Percentiles rank a stretch among this genome's conserved stretches.
These are phyloP conservation scores for Cystobasidium onofrii DNA, from an alignment of 768 basidiomycete species.

Conservation along the genomic window DNA sequence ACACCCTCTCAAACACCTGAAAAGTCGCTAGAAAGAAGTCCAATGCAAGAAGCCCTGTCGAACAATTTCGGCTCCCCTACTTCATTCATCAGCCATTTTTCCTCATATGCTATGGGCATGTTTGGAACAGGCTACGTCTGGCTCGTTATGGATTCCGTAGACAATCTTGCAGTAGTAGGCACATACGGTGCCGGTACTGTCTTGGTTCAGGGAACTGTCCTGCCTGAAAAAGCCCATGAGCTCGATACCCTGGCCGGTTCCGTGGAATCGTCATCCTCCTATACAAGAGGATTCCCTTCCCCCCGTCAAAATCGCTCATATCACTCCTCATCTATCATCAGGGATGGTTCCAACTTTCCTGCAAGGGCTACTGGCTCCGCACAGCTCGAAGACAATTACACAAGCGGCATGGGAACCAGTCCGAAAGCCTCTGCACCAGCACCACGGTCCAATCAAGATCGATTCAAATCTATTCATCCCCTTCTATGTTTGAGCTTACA, in stretches of 20 bases:
- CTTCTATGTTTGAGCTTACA: constrained; percentile 67
- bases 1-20: constrained; percentile 4
- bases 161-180: constrained; percentile 63
- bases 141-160: constrained; percentile 65
- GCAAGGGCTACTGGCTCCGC: too few relatives aligned
- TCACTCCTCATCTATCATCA: neutral
- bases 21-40: neutral
- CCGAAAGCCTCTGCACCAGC: neutral
- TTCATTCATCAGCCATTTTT: constrained; percentile 65
- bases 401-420: neutral
- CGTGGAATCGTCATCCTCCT: neutral
- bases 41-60: neutral
- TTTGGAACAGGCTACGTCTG: constrained; percentile 74
- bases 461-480: constrained; percentile 59
- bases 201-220: constrained; percentile 52
- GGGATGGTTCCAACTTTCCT: neutral
- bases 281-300: neutral
- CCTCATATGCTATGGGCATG: constrained; percentile 68
- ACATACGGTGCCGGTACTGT: constrained; percentile 85
- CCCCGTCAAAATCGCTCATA: neutral
- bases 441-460: neutral
- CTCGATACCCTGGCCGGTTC: constrained; percentile 28
- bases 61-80: constrained; percentile 55
- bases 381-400: neutral
- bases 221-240: constrained; percentile 41